A percentile compares a stretch with the other conserved stretches of the same genome.
These are phyloP conservation scores for Diaporthe ampelina DNA, from an alignment of 2,329 filamentous ascomycete genomes.

Conservation along the genomic window DNA sequence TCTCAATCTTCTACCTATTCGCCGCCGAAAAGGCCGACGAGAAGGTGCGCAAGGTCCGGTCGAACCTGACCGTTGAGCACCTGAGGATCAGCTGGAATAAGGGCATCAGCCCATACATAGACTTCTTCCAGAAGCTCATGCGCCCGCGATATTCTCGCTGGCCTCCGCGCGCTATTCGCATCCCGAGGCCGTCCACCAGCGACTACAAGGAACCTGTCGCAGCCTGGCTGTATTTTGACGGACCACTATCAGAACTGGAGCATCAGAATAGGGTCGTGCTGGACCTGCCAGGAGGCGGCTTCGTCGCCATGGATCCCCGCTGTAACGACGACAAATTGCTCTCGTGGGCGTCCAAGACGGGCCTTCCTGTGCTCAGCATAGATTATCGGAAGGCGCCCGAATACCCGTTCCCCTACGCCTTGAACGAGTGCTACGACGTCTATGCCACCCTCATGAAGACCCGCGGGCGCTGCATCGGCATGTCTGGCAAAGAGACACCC, in stretches of 20 bases:
- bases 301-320: constrained; percentile 96
- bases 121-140: constrained; percentile 78
- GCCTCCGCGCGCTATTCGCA: constrained; percentile 85
- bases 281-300: constrained; percentile 94
- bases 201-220: constrained; percentile 86
- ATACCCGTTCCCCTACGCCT: constrained; percentile 85
- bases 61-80: constrained; percentile 90
- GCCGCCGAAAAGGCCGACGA: constrained; percentile 96
- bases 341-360: constrained; percentile 90
- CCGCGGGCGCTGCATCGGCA: constrained; percentile 80
- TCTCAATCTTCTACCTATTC: constrained; percentile 91
- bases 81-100: constrained; percentile 97
- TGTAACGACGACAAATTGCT: constrained; percentile 95
- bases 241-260: constrained; percentile 81
- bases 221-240: constrained; percentile 96
- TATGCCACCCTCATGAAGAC: constrained; percentile 82
- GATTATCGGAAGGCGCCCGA: constrained; percentile 93
- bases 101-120: constrained; percentile 87
- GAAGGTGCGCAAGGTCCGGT: constrained; percentile 92
- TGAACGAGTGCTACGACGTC: constrained; percentile 90
- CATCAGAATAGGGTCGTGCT: constrained; percentile 84
- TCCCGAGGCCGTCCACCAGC: constrained; percentile 83
- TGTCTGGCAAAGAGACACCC: constrained; percentile 76
- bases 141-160: constrained; percentile 86
- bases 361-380: constrained; percentile 89